Evolutionary conservation across 257 asterid species (phyloP).

Genomic region (Ehretia macrophylla): DNA sequence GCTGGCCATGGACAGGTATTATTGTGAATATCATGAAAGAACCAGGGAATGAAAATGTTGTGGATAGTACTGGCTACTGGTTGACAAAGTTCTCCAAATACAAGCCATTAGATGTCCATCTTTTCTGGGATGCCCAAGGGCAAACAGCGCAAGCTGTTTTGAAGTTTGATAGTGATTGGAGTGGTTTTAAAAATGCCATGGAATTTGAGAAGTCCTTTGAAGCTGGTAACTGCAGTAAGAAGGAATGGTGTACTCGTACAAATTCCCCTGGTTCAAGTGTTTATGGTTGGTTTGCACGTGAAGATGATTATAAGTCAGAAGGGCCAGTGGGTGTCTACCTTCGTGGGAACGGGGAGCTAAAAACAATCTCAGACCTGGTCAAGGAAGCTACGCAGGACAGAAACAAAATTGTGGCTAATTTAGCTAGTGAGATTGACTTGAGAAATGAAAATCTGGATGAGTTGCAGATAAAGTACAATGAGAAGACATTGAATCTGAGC

Average conservation of each 20-base stretch:
- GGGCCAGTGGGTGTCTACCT: conserved; percentile 59
- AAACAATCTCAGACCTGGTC: conserved; percentile 40
- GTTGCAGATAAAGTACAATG: conserved; percentile 51
- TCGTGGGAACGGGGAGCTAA: conserved; percentile 37
- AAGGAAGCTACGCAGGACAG: conserved; percentile 42
- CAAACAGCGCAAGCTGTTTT: conserved; percentile 37
- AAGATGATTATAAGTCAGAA: conserved; percentile 47
- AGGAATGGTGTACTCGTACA: conserved; percentile 40
- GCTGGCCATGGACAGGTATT: conserved; percentile 89
- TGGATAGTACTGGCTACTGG: conserved; percentile 35
- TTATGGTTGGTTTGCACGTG: conserved; percentile 69
- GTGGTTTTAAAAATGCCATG: conserved; percentile 55
- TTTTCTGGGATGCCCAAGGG: conserved; percentile 39
- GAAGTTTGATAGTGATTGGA: conserved; percentile 56
- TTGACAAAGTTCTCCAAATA: conserved; percentile 39
- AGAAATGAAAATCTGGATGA: conserved; percentile 64
- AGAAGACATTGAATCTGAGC: conserved; percentile 55
- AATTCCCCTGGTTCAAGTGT: conserved; percentile 27
- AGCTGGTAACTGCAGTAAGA: conserved; percentile 39
- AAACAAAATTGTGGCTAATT: conserved; percentile 43
- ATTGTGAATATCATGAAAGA: conserved; percentile 45
- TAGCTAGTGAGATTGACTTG: conserved; percentile 64
- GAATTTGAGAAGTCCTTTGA: conserved; percentile 60
- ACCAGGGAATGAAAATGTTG: conserved; percentile 20
- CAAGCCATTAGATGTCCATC: conserved; percentile 40